Evolutionary conservation across 129 eudicot species (phyloP), one percentile per base, ranked within the genome.

Genomic region (Smallanthus sonchifolius): DNA sequence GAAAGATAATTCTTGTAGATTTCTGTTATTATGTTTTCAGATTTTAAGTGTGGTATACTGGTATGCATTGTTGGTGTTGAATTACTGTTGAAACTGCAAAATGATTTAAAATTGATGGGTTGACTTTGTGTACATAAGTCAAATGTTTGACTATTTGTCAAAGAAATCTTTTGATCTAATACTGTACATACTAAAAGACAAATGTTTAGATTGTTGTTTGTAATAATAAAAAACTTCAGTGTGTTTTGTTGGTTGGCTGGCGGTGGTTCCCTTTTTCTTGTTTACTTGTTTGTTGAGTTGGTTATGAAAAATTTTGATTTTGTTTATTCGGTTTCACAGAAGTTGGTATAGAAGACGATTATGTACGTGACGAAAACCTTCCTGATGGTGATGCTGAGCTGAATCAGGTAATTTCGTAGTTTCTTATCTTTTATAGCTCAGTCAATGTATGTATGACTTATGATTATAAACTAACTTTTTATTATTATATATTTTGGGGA

Each of bases 301-400:
- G 14, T 49, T 78, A 51, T 47, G 6, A 47, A 16, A 34, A 13
- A n/a, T 43, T 43, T 20, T 72, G 38, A 19, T 36, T 54, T 40
- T 76, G 68, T 56, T 45, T 35, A 28, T 39, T 44, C 59, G 74
- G 48, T 55, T 65, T 45, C 49, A 60, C 65, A 60, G 79, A 68
- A 77, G 76, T 75, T 63, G 71, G 69, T 70, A 60, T 43, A 42
- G 83, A 72, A 65, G 83, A 78, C 37, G 67, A 61, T 20, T 20
- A 38, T 20, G 82, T 45, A 70, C 65, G 5, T 70, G 59, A 54
- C 17, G 78, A 44, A 45, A 55, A 65, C 40, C 60, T 42, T 79
- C 78, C 59, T 32, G 66, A 47, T 5, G 78, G 42, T 6, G 67
- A 35, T 42, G 62, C 8, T 55, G 78, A 57, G 68, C 37, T 73